Evolutionary conservation across 345 rosid genomes (phyloP).

Genomic region (Corchorus capsularis): DNA sequence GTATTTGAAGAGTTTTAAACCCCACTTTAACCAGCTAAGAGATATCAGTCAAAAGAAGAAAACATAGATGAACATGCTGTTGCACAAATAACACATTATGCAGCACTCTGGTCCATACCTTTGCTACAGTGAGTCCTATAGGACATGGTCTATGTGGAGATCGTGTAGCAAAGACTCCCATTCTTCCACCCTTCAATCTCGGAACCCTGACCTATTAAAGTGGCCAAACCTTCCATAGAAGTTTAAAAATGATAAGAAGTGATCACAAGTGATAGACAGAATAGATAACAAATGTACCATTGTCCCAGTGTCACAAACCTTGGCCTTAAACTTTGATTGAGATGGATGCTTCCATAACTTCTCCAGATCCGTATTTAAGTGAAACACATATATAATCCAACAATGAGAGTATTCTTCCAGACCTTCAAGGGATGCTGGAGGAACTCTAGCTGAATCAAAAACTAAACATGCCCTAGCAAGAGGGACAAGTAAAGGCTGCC

Average conservation of each 20-base stretch:
- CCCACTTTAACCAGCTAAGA: not conserved
- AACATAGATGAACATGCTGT: not conserved
- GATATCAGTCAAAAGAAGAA: not conserved
- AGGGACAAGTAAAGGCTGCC: conserved; percentile 90
- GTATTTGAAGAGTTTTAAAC: not conserved
- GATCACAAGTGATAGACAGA: conserved; percentile 13
- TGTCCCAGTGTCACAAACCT: conserved; percentile 38
- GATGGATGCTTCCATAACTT: conserved; percentile 92
- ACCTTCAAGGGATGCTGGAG: conserved; percentile 95
- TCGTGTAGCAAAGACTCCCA: conserved; percentile 89
- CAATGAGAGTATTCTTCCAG: conserved; percentile 87
- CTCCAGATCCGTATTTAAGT: conserved; percentile 86
- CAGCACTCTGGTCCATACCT: conserved; percentile 43
- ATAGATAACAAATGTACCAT: not conserved
- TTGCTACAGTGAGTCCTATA: conserved; percentile 89
- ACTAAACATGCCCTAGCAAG: conserved; percentile 76
- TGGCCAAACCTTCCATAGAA: conserved; percentile 32
- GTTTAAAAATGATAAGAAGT: conserved; percentile 26
- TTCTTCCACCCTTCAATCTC: conserved; percentile 74
- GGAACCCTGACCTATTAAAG: conserved; percentile 87
- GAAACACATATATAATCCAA: conserved; percentile 91
- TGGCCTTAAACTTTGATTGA: conserved; percentile 89
- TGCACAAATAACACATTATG: not conserved
- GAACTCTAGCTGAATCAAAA: conserved; percentile 73
- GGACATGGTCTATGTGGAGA: conserved; percentile 96